phyloP scores from a whole-genome alignment of 2,329 filamentous ascomycete genomes.

The Alternaria atra region DNA sequence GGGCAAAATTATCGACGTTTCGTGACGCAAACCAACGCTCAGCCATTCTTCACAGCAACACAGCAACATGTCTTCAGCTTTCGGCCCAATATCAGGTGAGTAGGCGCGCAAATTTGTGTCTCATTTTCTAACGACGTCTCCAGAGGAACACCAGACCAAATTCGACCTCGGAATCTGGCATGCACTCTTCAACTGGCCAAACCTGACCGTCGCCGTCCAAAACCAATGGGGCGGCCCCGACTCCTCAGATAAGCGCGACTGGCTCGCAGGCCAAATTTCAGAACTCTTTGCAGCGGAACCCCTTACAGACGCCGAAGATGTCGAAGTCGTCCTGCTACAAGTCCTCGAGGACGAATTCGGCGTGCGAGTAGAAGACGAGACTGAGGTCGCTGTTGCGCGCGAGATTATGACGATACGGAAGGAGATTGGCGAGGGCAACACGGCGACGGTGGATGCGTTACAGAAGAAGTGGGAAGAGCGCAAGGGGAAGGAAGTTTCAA shows the following conservation, averaged over 20 bases:
- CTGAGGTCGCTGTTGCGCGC: slow-evolving; percentile 75
- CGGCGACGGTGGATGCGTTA: slow-evolving; percentile 70
- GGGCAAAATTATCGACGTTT: slow-evolving; percentile 7
- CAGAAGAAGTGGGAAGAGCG: slow-evolving; percentile 69
- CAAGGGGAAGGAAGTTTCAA: slow-evolving; percentile 66
- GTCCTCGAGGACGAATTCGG: slow-evolving; percentile 97
- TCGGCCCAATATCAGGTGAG: slow-evolving; percentile 13
- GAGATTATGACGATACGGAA: slow-evolving; percentile 74
- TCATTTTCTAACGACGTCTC: slow-evolving; percentile 11
- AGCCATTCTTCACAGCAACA: slow-evolving; percentile 7
- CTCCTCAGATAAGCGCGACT: slow-evolving; percentile 88
- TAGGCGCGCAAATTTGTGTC: not conserved
- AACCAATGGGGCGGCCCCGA: slow-evolving; percentile 89
- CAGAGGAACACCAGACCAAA: slow-evolving; percentile 42
- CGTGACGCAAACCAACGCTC: slow-evolving; percentile 15
- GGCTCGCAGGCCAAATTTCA: slow-evolving; percentile 88
- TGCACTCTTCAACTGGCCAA: slow-evolving; percentile 85
- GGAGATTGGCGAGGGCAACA: slow-evolving; percentile 71
- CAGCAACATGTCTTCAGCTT: slow-evolving; percentile 13
- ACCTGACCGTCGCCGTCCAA: slow-evolving; percentile 84
- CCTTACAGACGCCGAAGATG: slow-evolving; percentile 76
- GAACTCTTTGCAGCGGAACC: slow-evolving; percentile 73
- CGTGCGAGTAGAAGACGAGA: slow-evolving; percentile 89
- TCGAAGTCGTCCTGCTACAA: slow-evolving; percentile 85
- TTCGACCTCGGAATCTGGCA: slow-evolving; percentile 89